These are phyloP conservation scores for Papiliotrema laurentii DNA, from an alignment of 1,284 basidiomycete species.

Conservation along the genomic window DNA sequence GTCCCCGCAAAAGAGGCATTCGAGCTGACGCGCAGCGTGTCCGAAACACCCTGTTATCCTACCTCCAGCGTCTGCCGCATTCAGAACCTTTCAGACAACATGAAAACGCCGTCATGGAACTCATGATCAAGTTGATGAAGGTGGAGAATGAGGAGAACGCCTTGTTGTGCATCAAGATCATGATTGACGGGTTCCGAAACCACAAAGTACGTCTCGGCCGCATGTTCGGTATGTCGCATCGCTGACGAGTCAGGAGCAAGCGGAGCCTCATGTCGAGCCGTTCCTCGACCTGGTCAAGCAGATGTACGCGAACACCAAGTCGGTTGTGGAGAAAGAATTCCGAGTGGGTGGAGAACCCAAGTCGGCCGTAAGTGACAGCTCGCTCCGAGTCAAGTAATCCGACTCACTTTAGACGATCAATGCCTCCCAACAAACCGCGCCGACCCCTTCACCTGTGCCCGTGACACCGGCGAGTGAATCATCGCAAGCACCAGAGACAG, in stretches of 20 bases:
- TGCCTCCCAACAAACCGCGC: no score
- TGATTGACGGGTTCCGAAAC: conserved; percentile 63
- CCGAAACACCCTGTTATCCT: conserved; percentile 78
- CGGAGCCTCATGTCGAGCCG: conserved; percentile 72
- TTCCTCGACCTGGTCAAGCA: conserved; percentile 73
- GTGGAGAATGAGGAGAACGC: conserved; percentile 97
- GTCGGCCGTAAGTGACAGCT: conserved; percentile 18
- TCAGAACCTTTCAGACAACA: conserved; percentile 73
- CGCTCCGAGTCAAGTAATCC: no score
- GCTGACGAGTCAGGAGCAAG: conserved; percentile 53
- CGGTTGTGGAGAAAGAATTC: conserved; percentile 72
- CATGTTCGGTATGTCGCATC: neutral
- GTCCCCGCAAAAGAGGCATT: no score
- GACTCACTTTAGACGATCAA: no score
- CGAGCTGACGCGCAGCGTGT: conserved; percentile 56
- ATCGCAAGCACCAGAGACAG: no score
- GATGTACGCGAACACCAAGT: conserved; percentile 70
- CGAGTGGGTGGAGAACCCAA: conserved; percentile 25
- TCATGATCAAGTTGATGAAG: conserved; percentile 74
- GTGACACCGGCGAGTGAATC: conserved; percentile 17
- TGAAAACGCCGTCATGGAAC: conserved; percentile 63
- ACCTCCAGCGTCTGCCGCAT: conserved; percentile 80
- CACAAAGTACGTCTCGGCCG: conserved; percentile 40
- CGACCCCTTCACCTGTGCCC: conserved; percentile 16
- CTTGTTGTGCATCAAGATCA: conserved; percentile 81